Evolutionary conservation across 78 protist genomes (phyloP).

Genomic region (Andalucia godoyi): DNA sequence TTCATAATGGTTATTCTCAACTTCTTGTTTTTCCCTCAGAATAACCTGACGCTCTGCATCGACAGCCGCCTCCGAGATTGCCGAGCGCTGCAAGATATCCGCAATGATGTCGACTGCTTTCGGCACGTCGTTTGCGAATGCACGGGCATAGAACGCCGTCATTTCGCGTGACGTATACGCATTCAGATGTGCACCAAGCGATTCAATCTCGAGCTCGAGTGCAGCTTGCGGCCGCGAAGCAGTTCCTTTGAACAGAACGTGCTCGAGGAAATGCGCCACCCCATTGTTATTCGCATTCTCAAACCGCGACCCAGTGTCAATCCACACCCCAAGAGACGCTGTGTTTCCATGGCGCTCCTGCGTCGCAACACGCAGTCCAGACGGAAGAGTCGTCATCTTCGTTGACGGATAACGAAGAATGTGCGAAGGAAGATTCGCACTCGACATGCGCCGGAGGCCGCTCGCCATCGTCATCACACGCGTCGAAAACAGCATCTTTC

Average conservation of each 20-base stretch:
- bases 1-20: conserved; percentile 51
- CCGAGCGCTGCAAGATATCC: conserved; percentile 73
- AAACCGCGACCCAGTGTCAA: conserved; percentile 82
- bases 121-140: conserved; percentile 57
- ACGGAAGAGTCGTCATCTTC: conserved; percentile 50
- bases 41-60: conserved; percentile 79
- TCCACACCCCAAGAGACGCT: conserved; percentile 77
- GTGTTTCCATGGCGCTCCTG: conserved; percentile 61
- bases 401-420: too few species aligned
- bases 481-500: too few species aligned
- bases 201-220: conserved; percentile 75
- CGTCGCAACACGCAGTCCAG: conserved; percentile 82
- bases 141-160: conserved; percentile 50
- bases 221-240: conserved; percentile 30
- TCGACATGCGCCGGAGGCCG: too few species aligned
- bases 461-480: too few species aligned
- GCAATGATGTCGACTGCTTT: conserved; percentile 67
- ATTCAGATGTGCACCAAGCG: conserved; percentile 91
- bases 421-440: too few species aligned
- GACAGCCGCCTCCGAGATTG: conserved; percentile 16
- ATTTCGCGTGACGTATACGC: conserved; percentile 92
- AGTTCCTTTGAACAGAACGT: conserved; percentile 91
- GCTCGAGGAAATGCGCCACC: conserved; percentile 95
- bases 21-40: conserved; percentile 67
- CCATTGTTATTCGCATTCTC: conserved; percentile 91